Evolutionary conservation across 2,329 filamentous ascomycete species (phyloP), one percentile per base, ranked within the genome.

Genomic region (Penicillium sp.): DNA sequence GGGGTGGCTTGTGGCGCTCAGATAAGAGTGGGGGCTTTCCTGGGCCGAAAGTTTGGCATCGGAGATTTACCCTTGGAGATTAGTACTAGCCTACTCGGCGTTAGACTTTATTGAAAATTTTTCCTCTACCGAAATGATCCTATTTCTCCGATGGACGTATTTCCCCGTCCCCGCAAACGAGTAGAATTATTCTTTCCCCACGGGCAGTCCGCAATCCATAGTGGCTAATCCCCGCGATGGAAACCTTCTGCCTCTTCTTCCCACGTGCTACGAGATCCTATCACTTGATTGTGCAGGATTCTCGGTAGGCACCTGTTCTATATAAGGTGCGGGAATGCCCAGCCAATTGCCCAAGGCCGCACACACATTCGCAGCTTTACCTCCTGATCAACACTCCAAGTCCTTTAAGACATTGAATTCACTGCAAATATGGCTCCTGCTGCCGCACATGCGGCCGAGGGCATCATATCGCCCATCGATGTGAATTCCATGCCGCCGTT

Each of bases 361-460:
- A 28, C 12, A n/a, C 15, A 6, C 42, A 28, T 6, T 6, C 4
- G 28, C 15, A 35, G 17, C 47, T 35, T 35, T 3, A 49, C 34
- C 31, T 38, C 15, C 38, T 38, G 49, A 12, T 52, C 45, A 31
- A 6, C 7, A 12, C 39, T 22, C 6, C 14, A 43, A 42, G 2
- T n/a, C 35, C 15, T 20, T 12, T n/a, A 17, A 41, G 5, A 25
- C 20, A 11, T 37, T 12, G 3, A 17, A 6, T 45, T 11, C 4
- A 38, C 12, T 43, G 22, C 39, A 28, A 25, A 34, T 17, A 67
- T 68, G 66, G 65, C 65, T 52, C 66, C 66, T 60, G 60, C 66
- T 63, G 66, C 65, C 55, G 66, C 66, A 34, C 66, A 68, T 57
- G 62, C 65, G 15, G 45, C 61, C 41, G 66, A 68, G 51, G 65